Evolutionary conservation across 2,329 filamentous ascomycete genomes (phyloP), one percentile per base, ranked within the genome.

Genomic region (Arthrobotrys musiformis): DNA sequence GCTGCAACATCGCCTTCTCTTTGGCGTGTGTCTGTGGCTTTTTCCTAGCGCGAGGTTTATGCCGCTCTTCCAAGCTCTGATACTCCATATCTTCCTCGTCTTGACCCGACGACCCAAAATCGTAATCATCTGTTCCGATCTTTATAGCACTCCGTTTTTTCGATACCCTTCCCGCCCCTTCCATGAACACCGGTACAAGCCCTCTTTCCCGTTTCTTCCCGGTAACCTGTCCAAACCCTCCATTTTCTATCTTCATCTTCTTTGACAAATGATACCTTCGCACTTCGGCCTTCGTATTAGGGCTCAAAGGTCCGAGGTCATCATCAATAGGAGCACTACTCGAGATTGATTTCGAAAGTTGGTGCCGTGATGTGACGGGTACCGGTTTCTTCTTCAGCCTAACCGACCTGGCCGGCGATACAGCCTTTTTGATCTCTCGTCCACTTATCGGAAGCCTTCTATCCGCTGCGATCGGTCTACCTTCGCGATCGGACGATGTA

Each of bases 21-120:
- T 79, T 78, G 15, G 77, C 77, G 28, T 81, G 80, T 1, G 80
- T 80, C 48, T 79, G 73, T 1, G 79, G 80, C 11, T 78, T 78
- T 54, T 80, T 81, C 42, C 58, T 77, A 37, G 54, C 70, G 30
- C 15, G 58, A 26, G 61, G 26, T 17, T 67, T 70, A 15, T 28
- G 28, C n/a, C 33, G 22, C 30, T 61, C 50, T 4, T 58, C 33
- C 37, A 64, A 30, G 37, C 46, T 40, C 13, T 40, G 24, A 17
- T 72, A 26, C 5, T 44, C 30, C 22, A 33, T 48, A 17, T 62
- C 56, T 44, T 70, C 66, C 17, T 69, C 58, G 22, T 37, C 42
- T 3, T 66, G 13, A 5, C 22, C 54, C 4, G 69, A 64, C 6
- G 60, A 62, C 26, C 46, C 66, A 26, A 40, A 9, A 17, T 42